phyloP scores from a whole-genome alignment of 805 yeast genomes.

The Brettanomyces anomalus region DNA sequence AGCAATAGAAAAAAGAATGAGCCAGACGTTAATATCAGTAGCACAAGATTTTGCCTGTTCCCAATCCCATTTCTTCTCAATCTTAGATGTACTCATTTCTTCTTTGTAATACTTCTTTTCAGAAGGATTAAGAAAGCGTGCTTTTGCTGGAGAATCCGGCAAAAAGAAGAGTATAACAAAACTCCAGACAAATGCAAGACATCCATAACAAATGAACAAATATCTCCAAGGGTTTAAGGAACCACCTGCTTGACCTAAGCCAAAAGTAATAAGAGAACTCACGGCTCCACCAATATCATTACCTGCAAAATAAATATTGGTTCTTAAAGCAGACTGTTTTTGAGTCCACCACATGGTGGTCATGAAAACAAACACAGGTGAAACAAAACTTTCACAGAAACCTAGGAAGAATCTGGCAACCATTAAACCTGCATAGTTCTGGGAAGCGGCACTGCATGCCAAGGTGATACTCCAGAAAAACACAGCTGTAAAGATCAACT shows the following conservation, averaged over 20 bases:
- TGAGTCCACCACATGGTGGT: conserved; percentile 52
- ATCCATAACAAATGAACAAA: conserved; percentile 52
- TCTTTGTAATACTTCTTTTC: conserved; percentile 31
- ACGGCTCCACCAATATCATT: conserved; percentile 38
- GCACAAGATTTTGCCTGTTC: conserved; percentile 45
- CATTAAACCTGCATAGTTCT: conserved; percentile 36
- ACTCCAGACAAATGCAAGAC: conserved; percentile 36
- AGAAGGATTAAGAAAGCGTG: conserved; percentile 32
- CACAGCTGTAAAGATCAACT: conserved; percentile 37
- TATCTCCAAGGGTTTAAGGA: conserved; percentile 50
- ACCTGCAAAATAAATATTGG: conserved; percentile 35
- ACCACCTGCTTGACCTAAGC: conserved; percentile 33
- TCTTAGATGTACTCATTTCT: conserved; percentile 48
- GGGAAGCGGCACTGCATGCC: conserved; percentile 37
- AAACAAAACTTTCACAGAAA: conserved; percentile 40
- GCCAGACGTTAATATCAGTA: conserved; percentile 40
- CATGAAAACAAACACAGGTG: conserved; percentile 48
- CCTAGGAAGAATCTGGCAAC: conserved; percentile 44
- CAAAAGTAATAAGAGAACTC: conserved; percentile 47
- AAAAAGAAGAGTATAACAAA: conserved; percentile 22
- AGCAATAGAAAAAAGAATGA: conserved; percentile 35
- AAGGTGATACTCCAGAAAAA: conserved; percentile 60
- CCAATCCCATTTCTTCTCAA: conserved; percentile 44
- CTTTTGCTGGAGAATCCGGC: conserved; percentile 39
- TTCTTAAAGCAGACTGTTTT: conserved; percentile 31